Conservation (phyloP, 2,329 filamentous ascomycete genomes). For the Cladophialophora psammophila region DNA sequence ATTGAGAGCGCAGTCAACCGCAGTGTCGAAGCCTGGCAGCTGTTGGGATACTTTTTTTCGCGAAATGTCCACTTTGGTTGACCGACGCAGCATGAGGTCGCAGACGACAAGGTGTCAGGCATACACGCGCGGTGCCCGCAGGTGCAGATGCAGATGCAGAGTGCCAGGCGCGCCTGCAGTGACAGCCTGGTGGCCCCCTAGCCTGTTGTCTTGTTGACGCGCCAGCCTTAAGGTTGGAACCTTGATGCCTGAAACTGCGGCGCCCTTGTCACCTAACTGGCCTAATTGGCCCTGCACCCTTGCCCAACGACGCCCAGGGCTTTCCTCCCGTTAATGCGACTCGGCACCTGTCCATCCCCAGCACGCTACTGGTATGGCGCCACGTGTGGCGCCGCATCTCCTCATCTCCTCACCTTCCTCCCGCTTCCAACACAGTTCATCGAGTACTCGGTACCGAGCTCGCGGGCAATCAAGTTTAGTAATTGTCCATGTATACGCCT, state of each 20-base stretch:
- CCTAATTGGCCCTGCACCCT: background rate
- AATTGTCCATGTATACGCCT: background rate
- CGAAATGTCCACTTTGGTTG: conserved; percentile 2
- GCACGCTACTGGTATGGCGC: too few species aligned
- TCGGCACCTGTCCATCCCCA: background rate
- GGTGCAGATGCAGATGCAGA: conserved; percentile 15
- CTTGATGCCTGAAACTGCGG: background rate
- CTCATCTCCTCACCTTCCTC: too few species aligned
- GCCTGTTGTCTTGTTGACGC: conserved; percentile 4
- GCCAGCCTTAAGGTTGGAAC: conserved; percentile 3
- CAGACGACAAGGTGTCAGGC: conserved; percentile 1
- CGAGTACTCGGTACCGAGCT: background rate
- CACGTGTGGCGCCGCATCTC: too few species aligned
- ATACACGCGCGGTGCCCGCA: conserved; percentile 9
- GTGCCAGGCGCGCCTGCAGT: conserved; percentile 17
- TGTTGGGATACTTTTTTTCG: background rate
- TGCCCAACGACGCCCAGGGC: background rate
- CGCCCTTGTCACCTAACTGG: background rate
- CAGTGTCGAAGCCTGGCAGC: background rate
- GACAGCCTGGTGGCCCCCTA: conserved; percentile 4
- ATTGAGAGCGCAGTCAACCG: background rate
- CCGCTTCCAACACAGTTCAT: too few species aligned
- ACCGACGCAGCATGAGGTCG: conserved; percentile 6
- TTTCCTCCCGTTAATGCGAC: background rate
- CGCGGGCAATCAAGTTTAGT: background rate